These are phyloP conservation scores for Aureobasidium namibiae DNA, from an alignment of 2,329 filamentous ascomycete genomes.

Conservation along the genomic window DNA sequence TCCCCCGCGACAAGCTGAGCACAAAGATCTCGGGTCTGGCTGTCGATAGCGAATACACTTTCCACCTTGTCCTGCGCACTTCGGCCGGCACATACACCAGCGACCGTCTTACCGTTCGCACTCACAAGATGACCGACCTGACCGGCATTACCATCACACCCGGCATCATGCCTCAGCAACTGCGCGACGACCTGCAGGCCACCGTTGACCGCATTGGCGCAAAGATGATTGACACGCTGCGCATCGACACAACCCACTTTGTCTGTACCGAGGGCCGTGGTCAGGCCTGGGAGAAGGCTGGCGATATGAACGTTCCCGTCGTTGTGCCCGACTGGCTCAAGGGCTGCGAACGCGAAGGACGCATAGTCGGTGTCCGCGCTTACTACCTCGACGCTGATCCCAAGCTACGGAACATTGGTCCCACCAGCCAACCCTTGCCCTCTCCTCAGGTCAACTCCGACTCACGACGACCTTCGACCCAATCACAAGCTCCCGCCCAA, in stretches of 20 bases:
- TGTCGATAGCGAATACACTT: constrained; percentile 93
- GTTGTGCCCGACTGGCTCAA: constrained; percentile 96
- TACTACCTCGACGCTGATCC: constrained; percentile 90
- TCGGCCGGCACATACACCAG: constrained; percentile 80
- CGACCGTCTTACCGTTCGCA: constrained; percentile 76
- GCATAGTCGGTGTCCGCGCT: constrained; percentile 86
- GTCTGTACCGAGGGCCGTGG: constrained; percentile 91
- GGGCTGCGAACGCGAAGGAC: constrained; percentile 86
- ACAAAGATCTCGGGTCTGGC: constrained; percentile 95
- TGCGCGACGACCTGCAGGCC: constrained; percentile 62
- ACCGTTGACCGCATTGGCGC: constrained; percentile 86
- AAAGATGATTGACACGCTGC: constrained; percentile 79
- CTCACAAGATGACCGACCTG: constrained; percentile 97
- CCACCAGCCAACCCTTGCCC: constrained; percentile 20
- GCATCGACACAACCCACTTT: constrained; percentile 98
- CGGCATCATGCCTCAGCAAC: constrained; percentile 67
- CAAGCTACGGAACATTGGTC: constrained; percentile 47
- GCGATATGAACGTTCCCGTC: constrained; percentile 96
- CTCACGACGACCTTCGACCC: background rate
- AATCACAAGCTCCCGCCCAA: background rate
- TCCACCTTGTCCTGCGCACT: constrained; percentile 85
- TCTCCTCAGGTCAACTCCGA: constrained; percentile 9
- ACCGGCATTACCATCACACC: constrained; percentile 92
- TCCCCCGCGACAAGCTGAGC: constrained; percentile 82
- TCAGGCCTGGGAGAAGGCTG: constrained; percentile 87